Conservation (phyloP, 108 stramenopile species). For the Schizochytrium sp. region DNA sequence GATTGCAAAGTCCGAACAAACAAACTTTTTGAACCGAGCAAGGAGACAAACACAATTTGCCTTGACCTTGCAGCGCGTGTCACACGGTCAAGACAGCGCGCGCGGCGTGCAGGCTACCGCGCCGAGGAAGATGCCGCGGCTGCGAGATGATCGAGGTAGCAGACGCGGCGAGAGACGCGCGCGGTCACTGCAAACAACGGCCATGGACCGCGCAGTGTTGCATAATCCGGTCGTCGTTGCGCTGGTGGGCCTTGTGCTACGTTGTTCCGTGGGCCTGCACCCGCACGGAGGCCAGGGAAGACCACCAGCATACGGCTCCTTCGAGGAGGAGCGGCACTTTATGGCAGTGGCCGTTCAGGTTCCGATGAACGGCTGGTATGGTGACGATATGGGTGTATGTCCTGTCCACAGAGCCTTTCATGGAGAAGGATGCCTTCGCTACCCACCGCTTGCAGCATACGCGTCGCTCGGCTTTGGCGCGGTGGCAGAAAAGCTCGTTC, state of each 20-base stretch:
- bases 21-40: no score
- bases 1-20: no score
- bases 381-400: background rate
- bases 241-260: background rate
- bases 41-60: no score
- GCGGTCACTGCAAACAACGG: background rate
- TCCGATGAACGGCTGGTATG: background rate
- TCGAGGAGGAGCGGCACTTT: background rate
- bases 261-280: slow-evolving; percentile 15
- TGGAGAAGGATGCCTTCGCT: background rate
- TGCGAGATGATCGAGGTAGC: no score
- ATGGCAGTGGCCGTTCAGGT: background rate
- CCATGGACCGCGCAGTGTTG: slow-evolving; percentile 5
- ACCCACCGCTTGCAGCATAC: background rate
- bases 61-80: no score
- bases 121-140: no score
- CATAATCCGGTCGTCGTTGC: background rate
- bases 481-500: background rate
- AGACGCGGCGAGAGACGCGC: no score
- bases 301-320: background rate
- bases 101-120: no score
- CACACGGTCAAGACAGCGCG: no score
- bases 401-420: background rate
- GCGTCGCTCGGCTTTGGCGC: background rate
- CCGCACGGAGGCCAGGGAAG: background rate